Evolutionary conservation across 2,329 filamentous ascomycete genomes (phyloP).

Genomic region (Drechslerella dactyloides): DNA sequence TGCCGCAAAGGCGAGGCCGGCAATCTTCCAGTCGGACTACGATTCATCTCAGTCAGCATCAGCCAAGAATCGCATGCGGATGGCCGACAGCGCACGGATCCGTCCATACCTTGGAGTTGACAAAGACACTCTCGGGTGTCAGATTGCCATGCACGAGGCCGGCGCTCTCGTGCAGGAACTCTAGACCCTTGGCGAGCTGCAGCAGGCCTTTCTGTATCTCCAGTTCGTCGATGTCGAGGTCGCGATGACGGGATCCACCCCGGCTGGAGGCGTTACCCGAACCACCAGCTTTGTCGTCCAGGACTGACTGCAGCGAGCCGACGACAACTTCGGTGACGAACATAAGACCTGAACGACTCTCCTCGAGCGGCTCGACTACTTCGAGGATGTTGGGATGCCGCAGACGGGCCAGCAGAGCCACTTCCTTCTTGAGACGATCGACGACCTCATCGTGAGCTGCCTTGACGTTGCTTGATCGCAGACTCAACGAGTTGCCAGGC

Average conservation of each 20-base stretch:
- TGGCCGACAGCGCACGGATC: neutral
- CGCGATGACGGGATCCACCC: slow-evolving; percentile 67
- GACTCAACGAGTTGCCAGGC: slow-evolving; percentile 67
- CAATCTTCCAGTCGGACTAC: slow-evolving; percentile 96
- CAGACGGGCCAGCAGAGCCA: slow-evolving; percentile 82
- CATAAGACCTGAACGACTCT: slow-evolving; percentile 87
- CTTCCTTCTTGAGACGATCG: slow-evolving; percentile 89
- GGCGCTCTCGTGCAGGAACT: slow-evolving; percentile 94
- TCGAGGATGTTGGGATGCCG: slow-evolving; percentile 92
- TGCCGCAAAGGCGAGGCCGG: slow-evolving; percentile 87
- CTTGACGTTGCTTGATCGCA: slow-evolving; percentile 65
- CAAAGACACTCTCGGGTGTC: slow-evolving; percentile 88
- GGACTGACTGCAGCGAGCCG: slow-evolving; percentile 78
- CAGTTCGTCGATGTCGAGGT: slow-evolving; percentile 92
- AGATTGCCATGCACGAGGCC: slow-evolving; percentile 92
- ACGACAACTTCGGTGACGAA: slow-evolving; percentile 94
- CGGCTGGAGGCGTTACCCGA: slow-evolving; percentile 70
- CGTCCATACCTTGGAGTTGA: slow-evolving; percentile 81
- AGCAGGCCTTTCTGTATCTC: slow-evolving; percentile 96
- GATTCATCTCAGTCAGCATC: neutral
- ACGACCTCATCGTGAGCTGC: slow-evolving; percentile 86
- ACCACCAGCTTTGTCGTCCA: slow-evolving; percentile 84
- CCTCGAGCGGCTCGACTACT: slow-evolving; percentile 91
- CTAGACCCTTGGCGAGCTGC: slow-evolving; percentile 89
- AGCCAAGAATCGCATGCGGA: neutral